These are phyloP conservation scores for Calonectria ilicicola DNA, from an alignment of 2,329 filamentous ascomycete genomes.

Conservation along the genomic window DNA sequence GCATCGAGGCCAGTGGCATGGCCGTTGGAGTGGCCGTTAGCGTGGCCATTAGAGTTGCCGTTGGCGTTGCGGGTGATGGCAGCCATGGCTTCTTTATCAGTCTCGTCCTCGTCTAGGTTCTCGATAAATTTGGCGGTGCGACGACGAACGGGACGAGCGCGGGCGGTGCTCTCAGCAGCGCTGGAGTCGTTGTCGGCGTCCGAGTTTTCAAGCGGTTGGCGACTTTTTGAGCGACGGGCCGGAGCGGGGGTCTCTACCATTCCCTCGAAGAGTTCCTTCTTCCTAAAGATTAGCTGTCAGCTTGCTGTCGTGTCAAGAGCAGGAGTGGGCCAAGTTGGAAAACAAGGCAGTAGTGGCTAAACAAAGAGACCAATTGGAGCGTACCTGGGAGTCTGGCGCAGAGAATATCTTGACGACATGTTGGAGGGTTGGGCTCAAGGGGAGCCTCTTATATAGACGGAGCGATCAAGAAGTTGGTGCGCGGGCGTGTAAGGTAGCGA, in stretches of 20 bases:
- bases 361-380: constrained; percentile 18
- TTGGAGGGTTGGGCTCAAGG: constrained; percentile 29
- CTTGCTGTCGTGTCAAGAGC: not conserved
- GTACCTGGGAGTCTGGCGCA: constrained; percentile 54
- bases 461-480: constrained; percentile 7
- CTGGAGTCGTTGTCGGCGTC: constrained; percentile 64
- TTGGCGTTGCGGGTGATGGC: constrained; percentile 46
- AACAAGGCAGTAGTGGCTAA: not conserved
- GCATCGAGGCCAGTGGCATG: constrained; percentile 20
- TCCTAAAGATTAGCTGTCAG: constrained; percentile 52
- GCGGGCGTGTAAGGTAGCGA: constrained; percentile 19
- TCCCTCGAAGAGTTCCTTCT: constrained; percentile 71
- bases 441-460: constrained; percentile 39
- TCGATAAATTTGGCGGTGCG: constrained; percentile 64
- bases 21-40: constrained; percentile 45
- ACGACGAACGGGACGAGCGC: constrained; percentile 54
- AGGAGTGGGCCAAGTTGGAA: not conserved
- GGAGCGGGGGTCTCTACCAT: constrained; percentile 68
- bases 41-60: constrained; percentile 45
- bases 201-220: constrained; percentile 61
- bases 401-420: constrained; percentile 54
- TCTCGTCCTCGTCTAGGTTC: constrained; percentile 58
- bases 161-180: constrained; percentile 56
- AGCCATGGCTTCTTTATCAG: constrained; percentile 37
- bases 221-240: constrained; percentile 57